Evolutionary conservation across 345 rosid species (phyloP).

Genomic region (Turnera subulata): DNA sequence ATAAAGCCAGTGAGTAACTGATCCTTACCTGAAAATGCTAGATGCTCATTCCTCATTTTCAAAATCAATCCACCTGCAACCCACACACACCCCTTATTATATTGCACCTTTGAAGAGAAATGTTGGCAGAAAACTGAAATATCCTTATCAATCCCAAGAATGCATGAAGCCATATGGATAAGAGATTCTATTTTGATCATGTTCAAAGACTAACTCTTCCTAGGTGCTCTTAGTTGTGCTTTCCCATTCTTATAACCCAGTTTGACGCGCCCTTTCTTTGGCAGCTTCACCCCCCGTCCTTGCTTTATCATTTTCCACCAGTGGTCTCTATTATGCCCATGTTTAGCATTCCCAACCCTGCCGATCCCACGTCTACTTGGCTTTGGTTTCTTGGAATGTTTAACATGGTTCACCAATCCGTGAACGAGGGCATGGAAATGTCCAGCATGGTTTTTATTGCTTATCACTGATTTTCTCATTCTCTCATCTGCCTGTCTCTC

Average conservation of each 20-base stretch:
- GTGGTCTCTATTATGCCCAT: not conserved
- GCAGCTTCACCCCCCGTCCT: slow-evolving; percentile 35
- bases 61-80: no score
- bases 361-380: not conserved
- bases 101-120: no score
- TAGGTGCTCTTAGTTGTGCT: not conserved
- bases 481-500: slow-evolving; percentile 18
- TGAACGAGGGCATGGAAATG: slow-evolving; percentile 40
- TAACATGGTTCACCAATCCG: slow-evolving; percentile 44
- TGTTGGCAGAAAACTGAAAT: no score
- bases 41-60: no score
- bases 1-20: no score
- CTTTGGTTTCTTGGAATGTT: slow-evolving; percentile 38
- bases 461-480: slow-evolving; percentile 16
- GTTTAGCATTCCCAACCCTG: not conserved
- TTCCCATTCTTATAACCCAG: slow-evolving; percentile 9
- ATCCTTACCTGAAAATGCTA: no score
- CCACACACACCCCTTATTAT: no score
- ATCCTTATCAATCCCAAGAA: no score
- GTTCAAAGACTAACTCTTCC: not conserved
- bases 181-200: no score
- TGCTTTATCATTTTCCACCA: slow-evolving; percentile 40
- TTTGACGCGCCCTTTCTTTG: slow-evolving; percentile 32
- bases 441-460: slow-evolving; percentile 29
- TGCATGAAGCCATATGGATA: no score